phyloP scores from a whole-genome alignment of 1,139 yeast genomes.

The Magnusiomyces magnusii region DNA sequence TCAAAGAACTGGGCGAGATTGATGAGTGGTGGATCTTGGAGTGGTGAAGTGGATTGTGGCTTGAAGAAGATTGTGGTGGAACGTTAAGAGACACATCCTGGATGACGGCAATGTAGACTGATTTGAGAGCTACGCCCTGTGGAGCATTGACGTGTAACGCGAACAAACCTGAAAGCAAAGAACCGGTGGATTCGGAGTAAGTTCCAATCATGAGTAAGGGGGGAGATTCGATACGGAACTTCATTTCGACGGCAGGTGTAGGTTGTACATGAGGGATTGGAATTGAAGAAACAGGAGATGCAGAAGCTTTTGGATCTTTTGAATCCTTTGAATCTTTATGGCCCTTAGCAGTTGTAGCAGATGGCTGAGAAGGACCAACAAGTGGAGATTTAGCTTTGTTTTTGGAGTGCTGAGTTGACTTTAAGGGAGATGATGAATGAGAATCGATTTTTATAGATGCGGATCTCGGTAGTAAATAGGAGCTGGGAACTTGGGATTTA shows the following conservation, averaged over 20 bases:
- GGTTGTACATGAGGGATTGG: too few relatives aligned
- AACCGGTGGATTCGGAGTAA: constrained; percentile 75
- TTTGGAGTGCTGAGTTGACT: neutral
- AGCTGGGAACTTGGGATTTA: too few relatives aligned
- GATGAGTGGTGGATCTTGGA: too few relatives aligned
- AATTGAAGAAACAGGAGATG: neutral
- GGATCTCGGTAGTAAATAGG: neutral
- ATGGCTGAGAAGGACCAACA: too few relatives aligned
- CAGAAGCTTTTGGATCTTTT: too few relatives aligned
- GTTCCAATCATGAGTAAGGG: constrained; percentile 81
- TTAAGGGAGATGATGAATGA: neutral
- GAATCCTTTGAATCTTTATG: too few relatives aligned
- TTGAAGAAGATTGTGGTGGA: too few relatives aligned
- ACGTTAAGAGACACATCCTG: constrained; percentile 47
- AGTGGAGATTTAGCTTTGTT: too few relatives aligned
- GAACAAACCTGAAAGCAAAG: constrained; percentile 69
- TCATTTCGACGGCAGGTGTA: constrained; percentile 36
- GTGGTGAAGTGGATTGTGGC: too few relatives aligned
- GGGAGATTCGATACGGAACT: constrained; percentile 75
- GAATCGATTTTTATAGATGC: neutral
- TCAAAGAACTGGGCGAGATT: too few relatives aligned
- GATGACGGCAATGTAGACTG: constrained; percentile 56
- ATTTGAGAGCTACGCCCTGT: constrained; percentile 36
- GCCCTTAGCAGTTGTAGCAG: too few relatives aligned
- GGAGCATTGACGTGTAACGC: constrained; percentile 30